These are phyloP conservation scores for Heritiera littoralis DNA, from an alignment of 345 rosid genomes.

Conservation along the genomic window DNA sequence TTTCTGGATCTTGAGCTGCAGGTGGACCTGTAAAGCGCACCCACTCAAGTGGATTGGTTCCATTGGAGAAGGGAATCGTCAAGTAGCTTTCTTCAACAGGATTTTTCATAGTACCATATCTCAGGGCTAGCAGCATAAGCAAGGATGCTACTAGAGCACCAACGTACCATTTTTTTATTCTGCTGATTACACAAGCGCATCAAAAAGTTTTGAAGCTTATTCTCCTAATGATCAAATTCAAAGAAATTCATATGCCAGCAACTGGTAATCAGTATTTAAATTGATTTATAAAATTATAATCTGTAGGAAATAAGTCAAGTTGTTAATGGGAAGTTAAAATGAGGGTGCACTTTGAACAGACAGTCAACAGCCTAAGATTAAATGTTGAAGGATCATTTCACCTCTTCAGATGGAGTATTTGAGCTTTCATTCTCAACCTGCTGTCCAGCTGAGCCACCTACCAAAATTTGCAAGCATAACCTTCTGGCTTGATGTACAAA, in stretches of 20 bases:
- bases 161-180: slow-evolving; percentile 85
- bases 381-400: slow-evolving; percentile 26
- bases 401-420: slow-evolving; percentile 11
- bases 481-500: slow-evolving; percentile 22
- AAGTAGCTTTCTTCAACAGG: slow-evolving; percentile 57
- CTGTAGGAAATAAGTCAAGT: slow-evolving; percentile 10
- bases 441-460: slow-evolving; percentile 16
- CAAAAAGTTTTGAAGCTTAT: slow-evolving; percentile 17
- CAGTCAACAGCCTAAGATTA: background rate
- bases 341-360: too few species aligned
- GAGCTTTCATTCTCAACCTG: slow-evolving; percentile 19
- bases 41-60: slow-evolving; percentile 80
- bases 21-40: slow-evolving; percentile 51
- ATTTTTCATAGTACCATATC: slow-evolving; percentile 64
- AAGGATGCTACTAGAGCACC: slow-evolving; percentile 68
- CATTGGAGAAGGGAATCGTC: slow-evolving; percentile 47
- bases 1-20: slow-evolving; percentile 54
- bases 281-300: slow-evolving; percentile 13
- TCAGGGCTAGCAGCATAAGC: slow-evolving; percentile 68
- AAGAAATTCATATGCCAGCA: slow-evolving; percentile 11
- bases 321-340: background rate
- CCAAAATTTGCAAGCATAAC: slow-evolving; percentile 11
- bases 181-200: slow-evolving; percentile 27
- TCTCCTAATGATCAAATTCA: slow-evolving; percentile 13
- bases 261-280: slow-evolving; percentile 13